phyloP scores from a whole-genome alignment of 2,329 filamentous ascomycete species.

The Fonsecaea erecta region DNA sequence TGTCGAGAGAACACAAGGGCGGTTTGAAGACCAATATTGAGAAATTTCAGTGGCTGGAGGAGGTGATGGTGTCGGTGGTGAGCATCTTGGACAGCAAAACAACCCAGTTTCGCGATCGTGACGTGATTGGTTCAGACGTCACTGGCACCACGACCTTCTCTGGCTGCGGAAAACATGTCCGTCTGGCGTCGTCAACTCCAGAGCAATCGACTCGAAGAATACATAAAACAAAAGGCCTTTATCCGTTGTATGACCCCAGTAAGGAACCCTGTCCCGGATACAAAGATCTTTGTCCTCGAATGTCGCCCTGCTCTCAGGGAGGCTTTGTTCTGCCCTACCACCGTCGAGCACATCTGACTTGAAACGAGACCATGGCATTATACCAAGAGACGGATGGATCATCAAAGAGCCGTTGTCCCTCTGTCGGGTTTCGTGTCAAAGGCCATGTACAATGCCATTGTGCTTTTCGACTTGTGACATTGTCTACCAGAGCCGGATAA shows the following conservation, averaged over 20 bases:
- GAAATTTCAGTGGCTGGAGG: constrained; percentile 24
- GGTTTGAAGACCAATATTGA: background rate
- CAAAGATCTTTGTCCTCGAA: background rate
- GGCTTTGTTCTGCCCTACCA: background rate
- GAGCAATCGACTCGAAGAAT: background rate
- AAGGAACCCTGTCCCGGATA: background rate
- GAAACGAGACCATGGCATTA: background rate
- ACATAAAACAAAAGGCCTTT: background rate
- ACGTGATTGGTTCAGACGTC: constrained; percentile 30
- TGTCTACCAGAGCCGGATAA: background rate
- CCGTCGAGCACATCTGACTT: background rate
- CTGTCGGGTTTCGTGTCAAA: background rate
- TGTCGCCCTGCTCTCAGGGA: background rate
- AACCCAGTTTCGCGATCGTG: constrained; percentile 28
- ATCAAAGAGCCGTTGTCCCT: background rate
- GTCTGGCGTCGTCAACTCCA: background rate
- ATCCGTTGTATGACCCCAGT: background rate
- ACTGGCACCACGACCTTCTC: background rate
- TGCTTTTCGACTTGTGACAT: background rate
- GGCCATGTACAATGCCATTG: background rate
- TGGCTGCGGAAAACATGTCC: background rate
- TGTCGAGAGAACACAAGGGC: background rate
- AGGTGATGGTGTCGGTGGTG: background rate
- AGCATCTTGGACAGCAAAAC: constrained; percentile 6
- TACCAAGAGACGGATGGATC: background rate